phyloP scores from a whole-genome alignment of 1,139 yeast genomes.

The Nadsonia starkeyi-henricii region DNA sequence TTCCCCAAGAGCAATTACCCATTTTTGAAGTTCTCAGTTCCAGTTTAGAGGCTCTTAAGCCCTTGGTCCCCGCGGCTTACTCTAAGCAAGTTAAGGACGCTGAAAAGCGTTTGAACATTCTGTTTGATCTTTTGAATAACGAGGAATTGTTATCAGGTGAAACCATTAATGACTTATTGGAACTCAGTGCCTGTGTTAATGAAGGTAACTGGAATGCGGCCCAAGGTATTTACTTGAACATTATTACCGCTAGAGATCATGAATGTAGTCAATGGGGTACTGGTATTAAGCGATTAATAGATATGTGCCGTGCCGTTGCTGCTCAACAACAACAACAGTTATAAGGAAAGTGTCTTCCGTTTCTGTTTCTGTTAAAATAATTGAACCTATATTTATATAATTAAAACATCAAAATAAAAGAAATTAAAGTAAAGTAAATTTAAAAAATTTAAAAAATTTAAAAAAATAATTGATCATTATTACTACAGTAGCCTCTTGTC shows the following conservation, averaged over 20 bases:
- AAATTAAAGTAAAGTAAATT: too few relatives aligned
- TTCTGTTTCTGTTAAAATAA: too few relatives aligned
- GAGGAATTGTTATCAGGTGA: slow-evolving; percentile 48
- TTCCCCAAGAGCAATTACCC: slow-evolving; percentile 44
- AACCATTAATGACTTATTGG: slow-evolving; percentile 41
- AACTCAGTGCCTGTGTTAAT: slow-evolving; percentile 38
- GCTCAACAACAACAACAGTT: background rate
- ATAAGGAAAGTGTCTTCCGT: too few relatives aligned
- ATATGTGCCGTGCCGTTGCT: slow-evolving; percentile 35
- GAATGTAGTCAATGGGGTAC: slow-evolving; percentile 90
- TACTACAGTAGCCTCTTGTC: too few relatives aligned
- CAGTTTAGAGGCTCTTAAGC: slow-evolving; percentile 50
- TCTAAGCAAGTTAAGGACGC: slow-evolving; percentile 66
- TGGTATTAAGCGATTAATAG: slow-evolving; percentile 79
- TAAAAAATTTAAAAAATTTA: too few relatives aligned
- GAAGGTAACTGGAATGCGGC: slow-evolving; percentile 49
- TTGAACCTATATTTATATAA: too few relatives aligned
- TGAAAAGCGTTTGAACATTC: slow-evolving; percentile 61
- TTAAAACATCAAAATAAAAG: too few relatives aligned
- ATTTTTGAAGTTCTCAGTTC: slow-evolving; percentile 42
- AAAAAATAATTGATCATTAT: too few relatives aligned
- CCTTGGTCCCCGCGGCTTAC: slow-evolving; percentile 64
- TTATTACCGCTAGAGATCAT: slow-evolving; percentile 51
- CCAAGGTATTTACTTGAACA: slow-evolving; percentile 33
- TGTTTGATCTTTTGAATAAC: slow-evolving; percentile 71